Percentiles rank a stretch among this genome's conserved stretches.
Evolutionary conservation across 768 basidiomycete genomes (phyloP).

Genomic region (Russula compacta): DNA sequence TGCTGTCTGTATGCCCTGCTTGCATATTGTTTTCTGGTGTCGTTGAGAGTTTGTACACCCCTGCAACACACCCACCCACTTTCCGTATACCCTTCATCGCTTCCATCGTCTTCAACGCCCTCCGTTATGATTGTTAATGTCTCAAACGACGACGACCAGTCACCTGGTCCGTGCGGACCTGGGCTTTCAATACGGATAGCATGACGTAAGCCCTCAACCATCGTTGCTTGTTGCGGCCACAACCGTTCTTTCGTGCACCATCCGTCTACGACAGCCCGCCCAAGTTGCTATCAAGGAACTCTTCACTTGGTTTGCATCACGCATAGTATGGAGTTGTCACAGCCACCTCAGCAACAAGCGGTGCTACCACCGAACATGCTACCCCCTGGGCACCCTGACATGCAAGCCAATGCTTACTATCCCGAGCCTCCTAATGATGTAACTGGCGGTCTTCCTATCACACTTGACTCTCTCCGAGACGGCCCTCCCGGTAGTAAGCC

Average conservation of each 20-base stretch:
- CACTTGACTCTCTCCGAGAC: conserved; percentile 77
- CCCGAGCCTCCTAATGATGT: conserved; percentile 72
- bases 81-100: conserved; percentile 41
- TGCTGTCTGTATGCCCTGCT: conserved; percentile 28
- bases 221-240: conserved; percentile 20
- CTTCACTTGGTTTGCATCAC: not conserved
- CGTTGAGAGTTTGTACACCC: conserved; percentile 58
- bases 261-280: conserved; percentile 18
- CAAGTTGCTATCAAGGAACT: not conserved
- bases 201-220: conserved; percentile 38
- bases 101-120: conserved; percentile 27
- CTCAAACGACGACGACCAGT: conserved; percentile 14
- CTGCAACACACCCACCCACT: conserved; percentile 30
- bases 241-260: conserved; percentile 40
- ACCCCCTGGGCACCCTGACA: conserved; percentile 30
- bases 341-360: conserved; percentile 36
- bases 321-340: conserved; percentile 12
- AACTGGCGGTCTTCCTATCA: conserved; percentile 77
- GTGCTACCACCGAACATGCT: conserved; percentile 58
- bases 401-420: conserved; percentile 47
- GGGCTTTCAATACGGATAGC: conserved; percentile 30
- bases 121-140: conserved; percentile 20
- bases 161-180: conserved; percentile 49
- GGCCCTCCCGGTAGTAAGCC: conserved; percentile 85
- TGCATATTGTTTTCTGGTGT: conserved; percentile 64